These are phyloP conservation scores for Colletotrichum sp. DNA, from an alignment of 2,329 filamentous ascomycete genomes.

Conservation along the genomic window DNA sequence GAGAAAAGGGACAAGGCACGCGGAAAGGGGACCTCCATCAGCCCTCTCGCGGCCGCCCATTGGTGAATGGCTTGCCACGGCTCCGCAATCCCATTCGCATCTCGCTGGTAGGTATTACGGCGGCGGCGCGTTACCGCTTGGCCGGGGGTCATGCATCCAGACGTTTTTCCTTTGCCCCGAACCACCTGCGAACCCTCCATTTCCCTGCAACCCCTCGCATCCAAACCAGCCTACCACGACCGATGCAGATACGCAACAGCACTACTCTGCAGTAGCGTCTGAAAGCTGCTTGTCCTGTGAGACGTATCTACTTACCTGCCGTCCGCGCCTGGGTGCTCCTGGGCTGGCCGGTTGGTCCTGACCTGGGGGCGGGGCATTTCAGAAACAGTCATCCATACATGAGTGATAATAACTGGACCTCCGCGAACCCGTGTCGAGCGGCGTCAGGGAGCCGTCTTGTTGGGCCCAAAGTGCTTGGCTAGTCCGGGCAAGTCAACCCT, in stretches of 20 bases:
- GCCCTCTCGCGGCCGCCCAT: background rate
- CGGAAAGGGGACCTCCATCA: slow-evolving; percentile 7
- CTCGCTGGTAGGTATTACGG: background rate
- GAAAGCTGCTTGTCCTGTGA: background rate
- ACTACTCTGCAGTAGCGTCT: background rate
- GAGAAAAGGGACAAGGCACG: slow-evolving; percentile 16
- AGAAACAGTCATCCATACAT: background rate
- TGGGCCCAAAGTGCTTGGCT: background rate
- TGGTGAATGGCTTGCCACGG: background rate
- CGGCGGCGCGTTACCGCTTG: slow-evolving; percentile 18
- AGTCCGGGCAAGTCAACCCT: background rate
- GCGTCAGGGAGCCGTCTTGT: background rate
- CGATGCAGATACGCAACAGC: background rate
- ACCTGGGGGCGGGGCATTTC: background rate
- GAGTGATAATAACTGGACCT: background rate
- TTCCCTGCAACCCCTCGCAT: slow-evolving; percentile 17
- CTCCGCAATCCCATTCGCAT: slow-evolving; percentile 11
- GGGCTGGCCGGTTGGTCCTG: slow-evolving; percentile 6
- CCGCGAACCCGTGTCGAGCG: background rate
- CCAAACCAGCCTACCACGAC: background rate
- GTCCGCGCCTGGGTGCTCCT: slow-evolving; percentile 14
- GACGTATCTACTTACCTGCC: background rate
- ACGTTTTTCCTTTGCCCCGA: slow-evolving; percentile 22
- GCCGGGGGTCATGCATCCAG: slow-evolving; percentile 12
- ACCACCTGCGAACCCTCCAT: slow-evolving; percentile 11